A percentile compares a stretch with the other conserved stretches of the same genome.
Conservation (phyloP, 1,139 yeast species). For the Debaryomyces robertsiae region DNA sequence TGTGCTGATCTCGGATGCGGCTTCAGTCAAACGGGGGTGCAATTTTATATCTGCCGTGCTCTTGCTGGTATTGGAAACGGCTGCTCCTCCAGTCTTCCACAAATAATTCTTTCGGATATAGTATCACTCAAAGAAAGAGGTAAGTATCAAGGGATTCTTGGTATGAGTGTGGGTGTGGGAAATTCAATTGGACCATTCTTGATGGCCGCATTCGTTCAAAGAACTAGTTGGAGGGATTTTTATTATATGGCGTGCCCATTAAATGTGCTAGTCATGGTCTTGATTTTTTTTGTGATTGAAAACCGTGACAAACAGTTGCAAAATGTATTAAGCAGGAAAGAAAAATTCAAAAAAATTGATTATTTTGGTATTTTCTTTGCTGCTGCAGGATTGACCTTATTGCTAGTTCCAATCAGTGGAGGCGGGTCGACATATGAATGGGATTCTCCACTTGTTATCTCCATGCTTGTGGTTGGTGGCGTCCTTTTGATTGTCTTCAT, state of each 20-base stretch:
- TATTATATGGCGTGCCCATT: conserved; percentile 51
- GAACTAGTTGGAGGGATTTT: conserved; percentile 53
- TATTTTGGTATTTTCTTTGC: conserved; percentile 50
- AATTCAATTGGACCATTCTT: conserved; percentile 59
- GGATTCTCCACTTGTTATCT: conserved; percentile 52
- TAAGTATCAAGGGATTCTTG: conserved; percentile 50
- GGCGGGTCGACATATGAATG: conserved; percentile 59
- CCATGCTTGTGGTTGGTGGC: conserved; percentile 51
- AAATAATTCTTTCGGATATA: conserved; percentile 47
- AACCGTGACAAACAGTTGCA: conserved; percentile 19
- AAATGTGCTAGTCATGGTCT: conserved; percentile 30
- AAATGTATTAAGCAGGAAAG: conserved; percentile 28
- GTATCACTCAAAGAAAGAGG: conserved; percentile 48
- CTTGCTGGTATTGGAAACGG: conserved; percentile 51
- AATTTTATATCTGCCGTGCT: conserved; percentile 46
- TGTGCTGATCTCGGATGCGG: conserved; percentile 47
- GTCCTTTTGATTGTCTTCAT: conserved; percentile 41
- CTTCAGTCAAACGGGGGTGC: conserved; percentile 40
- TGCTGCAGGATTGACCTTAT: conserved; percentile 44
- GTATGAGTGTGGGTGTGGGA: conserved; percentile 57
- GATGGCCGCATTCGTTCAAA: conserved; percentile 50
- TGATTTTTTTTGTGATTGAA: conserved; percentile 31
- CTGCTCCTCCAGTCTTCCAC: conserved; percentile 43
- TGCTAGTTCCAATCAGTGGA: conserved; percentile 55
- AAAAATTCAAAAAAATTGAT: conserved; percentile 48